These are phyloP conservation scores for Alternaria atra DNA, from an alignment of 2,329 filamentous ascomycete species.

Conservation along the genomic window DNA sequence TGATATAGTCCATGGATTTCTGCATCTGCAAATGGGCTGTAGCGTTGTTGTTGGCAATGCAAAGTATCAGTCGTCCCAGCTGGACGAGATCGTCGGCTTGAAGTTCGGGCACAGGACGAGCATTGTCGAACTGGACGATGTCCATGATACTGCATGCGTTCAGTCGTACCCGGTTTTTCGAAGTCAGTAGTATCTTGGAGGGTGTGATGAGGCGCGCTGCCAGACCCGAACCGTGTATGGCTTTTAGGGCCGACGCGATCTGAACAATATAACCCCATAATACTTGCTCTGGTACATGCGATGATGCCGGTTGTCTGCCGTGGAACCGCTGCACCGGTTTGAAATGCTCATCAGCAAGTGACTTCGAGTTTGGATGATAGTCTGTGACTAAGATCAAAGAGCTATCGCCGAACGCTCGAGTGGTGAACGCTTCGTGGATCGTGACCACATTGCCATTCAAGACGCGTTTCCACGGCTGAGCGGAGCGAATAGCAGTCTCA, in stretches of 20 bases:
- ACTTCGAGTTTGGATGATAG: constrained; percentile 91
- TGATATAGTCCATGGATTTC: constrained; percentile 78
- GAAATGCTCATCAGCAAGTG: constrained; percentile 84
- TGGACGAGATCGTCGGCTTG: constrained; percentile 89
- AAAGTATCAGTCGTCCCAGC: constrained; percentile 85
- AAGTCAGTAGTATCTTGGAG: constrained; percentile 88
- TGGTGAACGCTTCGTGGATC: constrained; percentile 92
- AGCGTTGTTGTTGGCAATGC: constrained; percentile 75
- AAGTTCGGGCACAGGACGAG: constrained; percentile 74
- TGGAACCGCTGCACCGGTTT: constrained; percentile 51
- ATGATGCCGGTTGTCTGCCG: constrained; percentile 46
- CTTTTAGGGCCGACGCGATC: constrained; percentile 84
- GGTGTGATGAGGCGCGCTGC: constrained; percentile 87
- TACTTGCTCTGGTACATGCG: constrained; percentile 70
- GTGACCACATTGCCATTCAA: constrained; percentile 83
- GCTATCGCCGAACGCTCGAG: constrained; percentile 89
- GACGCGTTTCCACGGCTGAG: constrained; percentile 89
- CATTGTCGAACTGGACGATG: constrained; percentile 81
- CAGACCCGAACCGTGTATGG: constrained; percentile 81
- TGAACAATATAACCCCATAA: constrained; percentile 95
- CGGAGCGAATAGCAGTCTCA: constrained; percentile 84
- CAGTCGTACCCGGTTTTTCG: constrained; percentile 87
- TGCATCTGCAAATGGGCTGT: constrained; percentile 69
- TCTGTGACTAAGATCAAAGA: constrained; percentile 94
- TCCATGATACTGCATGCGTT: constrained; percentile 90